Evolutionary conservation across 2,329 filamentous ascomycete genomes (phyloP), one percentile per base, ranked within the genome.

Genomic region (Hypoxylon sp.): DNA sequence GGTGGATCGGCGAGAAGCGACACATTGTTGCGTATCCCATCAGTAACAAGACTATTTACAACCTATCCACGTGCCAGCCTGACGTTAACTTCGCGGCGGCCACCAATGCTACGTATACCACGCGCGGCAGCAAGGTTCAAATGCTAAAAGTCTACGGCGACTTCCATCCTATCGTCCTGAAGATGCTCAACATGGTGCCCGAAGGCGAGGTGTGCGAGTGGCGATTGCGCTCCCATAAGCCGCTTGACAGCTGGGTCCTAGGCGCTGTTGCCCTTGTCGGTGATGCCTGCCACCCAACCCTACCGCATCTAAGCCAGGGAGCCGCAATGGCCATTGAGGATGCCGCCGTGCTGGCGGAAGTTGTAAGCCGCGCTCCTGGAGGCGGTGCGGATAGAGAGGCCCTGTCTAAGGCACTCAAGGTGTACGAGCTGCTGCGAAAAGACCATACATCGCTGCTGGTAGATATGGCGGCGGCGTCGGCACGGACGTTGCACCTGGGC

Each of bases 11-110:
- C 32, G 89, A 89, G 75, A 87, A 87, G 72, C 86, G 91, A 1
- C 92, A 94, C 79, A 91, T 93, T 77, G 92, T 94, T 73, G 91
- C 91, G 0, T 95, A 94, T 77, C 89, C 92, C 0, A 89, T 95
- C 47, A 85, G 87, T 68, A 87, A 85, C 75, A 88, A 92, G 74
- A 84, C 83, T 37, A 85, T 90, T 73, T 91, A 90, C 80, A 91
- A 91, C 78, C 80, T 91, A 35, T 89, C 88, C 11, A 85, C 88
- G 10, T 83, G 86, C 31, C 89, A 91, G 76, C 88, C 88, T 2
- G 89, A 91, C 73, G 80, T 79, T 69, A 86, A 89, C 75, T 89
- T 89, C 61, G 86, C 88, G 11, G 82, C 83, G 8, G 86, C 88
- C 2, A 84, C 86, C 2, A 85, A 83, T 32, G 83, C 83, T 39